phyloP scores from a whole-genome alignment of 2,329 filamentous ascomycete genomes.

The Stromatinia cepivora region DNA sequence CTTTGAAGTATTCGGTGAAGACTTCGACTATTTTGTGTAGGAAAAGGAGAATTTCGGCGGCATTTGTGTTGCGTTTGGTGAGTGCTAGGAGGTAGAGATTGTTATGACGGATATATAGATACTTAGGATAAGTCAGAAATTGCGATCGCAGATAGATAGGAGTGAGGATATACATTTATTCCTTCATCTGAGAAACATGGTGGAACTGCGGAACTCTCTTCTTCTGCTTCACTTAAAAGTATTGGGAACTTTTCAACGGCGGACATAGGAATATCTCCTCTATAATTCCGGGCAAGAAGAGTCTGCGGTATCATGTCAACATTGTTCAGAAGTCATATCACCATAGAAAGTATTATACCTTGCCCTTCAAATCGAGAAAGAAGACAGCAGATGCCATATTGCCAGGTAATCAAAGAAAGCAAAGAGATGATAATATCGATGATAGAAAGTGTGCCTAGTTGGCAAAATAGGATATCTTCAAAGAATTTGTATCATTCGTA shows the following conservation, averaged over 20 bases:
- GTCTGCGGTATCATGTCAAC: slow-evolving; percentile 59
- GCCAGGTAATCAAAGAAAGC: slow-evolving; percentile 24
- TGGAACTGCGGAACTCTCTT: slow-evolving; percentile 95
- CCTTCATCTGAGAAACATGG: slow-evolving; percentile 98
- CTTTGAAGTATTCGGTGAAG: slow-evolving; percentile 99
- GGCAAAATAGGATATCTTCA: slow-evolving; percentile 27
- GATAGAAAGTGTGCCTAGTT: slow-evolving; percentile 23
- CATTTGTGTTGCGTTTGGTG: slow-evolving; percentile 98
- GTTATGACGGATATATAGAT: slow-evolving; percentile 98
- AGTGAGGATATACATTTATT: slow-evolving; percentile 72
- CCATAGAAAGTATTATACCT: slow-evolving; percentile 57
- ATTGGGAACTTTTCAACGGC: slow-evolving; percentile 97
- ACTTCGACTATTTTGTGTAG: slow-evolving; percentile 98
- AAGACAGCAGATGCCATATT: slow-evolving; percentile 95
- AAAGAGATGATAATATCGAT: slow-evolving; percentile 7
- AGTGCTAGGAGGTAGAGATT: slow-evolving; percentile 97
- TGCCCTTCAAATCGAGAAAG: slow-evolving; percentile 99
- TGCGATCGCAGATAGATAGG: slow-evolving; percentile 15
- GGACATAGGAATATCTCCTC: slow-evolving; percentile 98
- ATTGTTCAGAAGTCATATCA: slow-evolving; percentile 17
- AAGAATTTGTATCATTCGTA: slow-evolving; percentile 31
- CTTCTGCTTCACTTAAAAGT: slow-evolving; percentile 95
- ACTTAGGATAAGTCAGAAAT: slow-evolving; percentile 53
- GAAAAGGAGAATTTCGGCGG: slow-evolving; percentile 96
- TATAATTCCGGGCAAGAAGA: slow-evolving; percentile 96